Evolutionary conservation across 208 protist genomes (phyloP), one percentile per base, ranked within the genome.

Genomic region (Leishmania gerbilli): DNA sequence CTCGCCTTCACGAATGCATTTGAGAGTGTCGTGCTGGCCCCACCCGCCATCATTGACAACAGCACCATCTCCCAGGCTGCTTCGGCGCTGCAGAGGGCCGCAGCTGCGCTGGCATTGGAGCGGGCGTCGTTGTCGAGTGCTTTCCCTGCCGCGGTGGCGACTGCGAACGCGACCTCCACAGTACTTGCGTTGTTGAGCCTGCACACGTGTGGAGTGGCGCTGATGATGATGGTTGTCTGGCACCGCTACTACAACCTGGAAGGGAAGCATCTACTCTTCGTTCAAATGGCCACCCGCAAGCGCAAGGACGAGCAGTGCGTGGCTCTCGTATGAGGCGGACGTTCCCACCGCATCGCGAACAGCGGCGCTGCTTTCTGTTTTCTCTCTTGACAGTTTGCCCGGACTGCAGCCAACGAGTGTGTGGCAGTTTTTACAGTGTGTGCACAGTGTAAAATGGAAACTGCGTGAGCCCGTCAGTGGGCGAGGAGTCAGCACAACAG

Each of bases 241-340:
- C 47, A 68, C 11, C 76, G 80, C 1, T 81, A 79, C 47, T 97
- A 97, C 87, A 93, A 90, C 58, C 75, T 97, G 3, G 88, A 93
- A 1, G 93, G 90, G 11, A 87, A 81, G 27, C 90, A 97, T 77
- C 72, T 95, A 60, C 84, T 88, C 76, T 97, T 97, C 83, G 78
- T 97, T 47, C 86, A 86, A 40, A 91, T 91, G 85, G 88, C 90
- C 7, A 83, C 84, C 53, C 85, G 85, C 37, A 93, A 90, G 81
- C 90, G 89, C 45, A 77, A 40, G 5, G 89, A 91, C 62, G 82
- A 78, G 64, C 74, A 88, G 62, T 60, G 79, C 0, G 79, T 86
- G 15, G 60, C 79, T 1, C 42, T 79, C 15, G 83, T 91, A 5
- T 67, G 60, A 67, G 8, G 60, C 9, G 6, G 60, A 3, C 7